Base-by-base conservation (phyloP, 345 rosid species). In the Eucalyptus decipiens region DNA sequence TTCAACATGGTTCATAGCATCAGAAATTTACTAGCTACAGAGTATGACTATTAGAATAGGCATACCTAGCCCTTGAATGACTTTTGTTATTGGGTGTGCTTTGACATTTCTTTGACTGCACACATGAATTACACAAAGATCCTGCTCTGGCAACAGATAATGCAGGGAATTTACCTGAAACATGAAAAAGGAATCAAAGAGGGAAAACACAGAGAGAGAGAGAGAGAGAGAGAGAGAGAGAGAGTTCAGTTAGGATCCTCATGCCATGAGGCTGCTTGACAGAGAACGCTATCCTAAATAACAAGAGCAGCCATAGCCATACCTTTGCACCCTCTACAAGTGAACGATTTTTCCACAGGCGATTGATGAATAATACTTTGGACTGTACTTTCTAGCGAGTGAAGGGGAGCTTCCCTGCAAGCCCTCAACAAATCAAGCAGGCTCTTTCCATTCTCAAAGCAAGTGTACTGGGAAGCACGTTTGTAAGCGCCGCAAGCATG, bases 401-500 rank as follows among this genome's bases (percentile, higher is more conserved):
- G 97, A 88, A 96, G 93, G 86, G 97, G 97, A 90, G 93, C 92
- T 87, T 91, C 90, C 92, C 99, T 93, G 94, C 99, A 95, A 87
- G 94, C 94, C 93, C 95, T 94, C 92, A 98, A 91, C 89, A 97
- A 94, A 85, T 98, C 99, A 87, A 98, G 98, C 92, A 98, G 94
- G 95, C 99, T 98, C 94, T 95, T 98, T 89, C 99, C 99, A 92
- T 98, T 98, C 93, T 97, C 99, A 90, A 98, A 95, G 92, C 99
- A 98, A 89, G 95, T 98, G 92, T 98, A 98, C 86, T 98, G 99
- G 56, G 97, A 93, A 37, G 99, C 99, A 51, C 99, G 97, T 91
- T 96, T 94, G 91, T 97, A 98, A 89, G 95, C 97, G 86, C 95
- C 97, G 89, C 96, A 94, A 49, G 99, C 99, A 94, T 97, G 99